Percentiles rank a stretch among this genome's conserved stretches.
Evolutionary conservation across 768 basidiomycete species (phyloP).

Genomic region (Daedaleopsis nitida): DNA sequence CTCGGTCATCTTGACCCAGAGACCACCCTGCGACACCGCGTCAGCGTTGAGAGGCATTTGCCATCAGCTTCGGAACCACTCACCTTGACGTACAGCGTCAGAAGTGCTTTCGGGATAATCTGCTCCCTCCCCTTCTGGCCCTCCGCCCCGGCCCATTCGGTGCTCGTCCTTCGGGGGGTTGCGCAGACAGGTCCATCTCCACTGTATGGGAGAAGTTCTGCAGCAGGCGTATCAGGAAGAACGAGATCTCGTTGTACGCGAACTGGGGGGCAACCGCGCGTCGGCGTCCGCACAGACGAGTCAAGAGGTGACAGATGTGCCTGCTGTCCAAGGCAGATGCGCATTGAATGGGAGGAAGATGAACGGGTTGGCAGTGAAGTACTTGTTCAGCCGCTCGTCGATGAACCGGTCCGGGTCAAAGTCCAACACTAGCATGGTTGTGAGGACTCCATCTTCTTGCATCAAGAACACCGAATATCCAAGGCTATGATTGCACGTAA

Average conservation of each 20-base stretch:
- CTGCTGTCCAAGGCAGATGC: slow-evolving; percentile 62
- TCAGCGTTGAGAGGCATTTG: background rate
- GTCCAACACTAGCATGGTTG: slow-evolving; percentile 28
- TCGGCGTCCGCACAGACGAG: background rate
- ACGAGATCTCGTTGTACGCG: slow-evolving; percentile 58
- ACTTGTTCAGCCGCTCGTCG: slow-evolving; percentile 55
- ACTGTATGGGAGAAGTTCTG: slow-evolving; percentile 51
- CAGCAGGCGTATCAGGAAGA: slow-evolving; percentile 53
- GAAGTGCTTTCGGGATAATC: slow-evolving; percentile 39
- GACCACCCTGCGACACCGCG: slow-evolving; percentile 23
- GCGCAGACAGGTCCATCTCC: slow-evolving; percentile 39
- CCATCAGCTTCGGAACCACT: background rate
- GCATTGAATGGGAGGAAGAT: slow-evolving; percentile 74
- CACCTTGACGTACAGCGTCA: slow-evolving; percentile 45
- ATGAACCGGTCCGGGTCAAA: slow-evolving; percentile 72
- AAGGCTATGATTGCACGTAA: slow-evolving; percentile 8
- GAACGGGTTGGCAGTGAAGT: slow-evolving; percentile 59
- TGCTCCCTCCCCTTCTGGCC: slow-evolving; percentile 44
- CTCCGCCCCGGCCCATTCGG: slow-evolving; percentile 35
- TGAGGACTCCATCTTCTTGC: slow-evolving; percentile 18
- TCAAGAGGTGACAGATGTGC: slow-evolving; percentile 11
- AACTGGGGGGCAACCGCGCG: slow-evolving; percentile 34
- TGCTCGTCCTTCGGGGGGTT: slow-evolving; percentile 32
- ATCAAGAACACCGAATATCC: slow-evolving; percentile 33
- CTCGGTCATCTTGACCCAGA: slow-evolving; percentile 33